These are phyloP conservation scores for Darksidea phi DNA, from an alignment of 495 filamentous ascomycete species.

Conservation along the genomic window DNA sequence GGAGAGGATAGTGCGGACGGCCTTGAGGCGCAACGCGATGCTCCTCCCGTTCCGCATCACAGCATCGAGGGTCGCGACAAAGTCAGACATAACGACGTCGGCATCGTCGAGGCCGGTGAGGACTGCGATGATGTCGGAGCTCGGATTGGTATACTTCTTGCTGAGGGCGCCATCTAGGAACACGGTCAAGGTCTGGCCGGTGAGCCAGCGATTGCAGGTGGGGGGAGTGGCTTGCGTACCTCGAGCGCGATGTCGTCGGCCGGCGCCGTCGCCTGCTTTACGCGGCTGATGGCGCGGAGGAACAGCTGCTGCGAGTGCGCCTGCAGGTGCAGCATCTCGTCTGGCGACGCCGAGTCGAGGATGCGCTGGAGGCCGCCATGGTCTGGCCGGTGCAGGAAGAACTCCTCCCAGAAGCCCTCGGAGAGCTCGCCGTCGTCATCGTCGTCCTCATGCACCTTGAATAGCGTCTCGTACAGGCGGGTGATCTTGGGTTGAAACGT, in stretches of 20 bases:
- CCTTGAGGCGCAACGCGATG: constrained; percentile 54
- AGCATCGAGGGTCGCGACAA: constrained; percentile 76
- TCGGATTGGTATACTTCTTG: constrained; percentile 94
- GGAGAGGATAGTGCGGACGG: constrained; percentile 75
- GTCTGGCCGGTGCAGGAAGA: constrained; percentile 86
- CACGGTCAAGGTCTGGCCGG: constrained; percentile 75
- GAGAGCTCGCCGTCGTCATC: constrained; percentile 65
- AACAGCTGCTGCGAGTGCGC: constrained; percentile 81
- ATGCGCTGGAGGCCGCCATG: constrained; percentile 61
- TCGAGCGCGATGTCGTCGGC: constrained; percentile 81
- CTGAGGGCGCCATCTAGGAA: constrained; percentile 77
- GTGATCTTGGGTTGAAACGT: constrained; percentile 92
- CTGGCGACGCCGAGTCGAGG: constrained; percentile 64
- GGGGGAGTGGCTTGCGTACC: constrained; percentile 54
- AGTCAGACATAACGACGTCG: constrained; percentile 81
- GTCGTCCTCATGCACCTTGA: constrained; percentile 67
- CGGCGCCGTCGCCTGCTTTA: constrained; percentile 61
- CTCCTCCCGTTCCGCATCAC: constrained; percentile 76
- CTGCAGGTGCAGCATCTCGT: constrained; percentile 73
- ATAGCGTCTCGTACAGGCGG: constrained; percentile 80
- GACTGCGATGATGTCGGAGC: constrained; percentile 88
- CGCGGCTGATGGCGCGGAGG: constrained; percentile 63
- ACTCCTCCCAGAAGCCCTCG: constrained; percentile 94
- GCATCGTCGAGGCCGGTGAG: constrained; percentile 85
- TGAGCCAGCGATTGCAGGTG: constrained; percentile 43